These are phyloP conservation scores for Suhomyces ambrosiae DNA, from an alignment of 1,139 yeast species.

Conservation along the genomic window DNA sequence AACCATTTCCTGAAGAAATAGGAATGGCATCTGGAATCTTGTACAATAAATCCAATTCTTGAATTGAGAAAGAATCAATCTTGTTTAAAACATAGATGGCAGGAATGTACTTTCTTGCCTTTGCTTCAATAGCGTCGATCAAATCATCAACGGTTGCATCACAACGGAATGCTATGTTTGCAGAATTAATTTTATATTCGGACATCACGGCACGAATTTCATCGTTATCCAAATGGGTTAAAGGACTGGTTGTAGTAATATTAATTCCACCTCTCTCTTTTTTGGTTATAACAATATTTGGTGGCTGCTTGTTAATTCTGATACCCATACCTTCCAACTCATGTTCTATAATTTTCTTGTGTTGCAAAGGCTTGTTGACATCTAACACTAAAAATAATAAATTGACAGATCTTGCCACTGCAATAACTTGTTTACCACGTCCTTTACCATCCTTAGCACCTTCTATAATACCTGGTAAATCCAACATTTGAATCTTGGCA, in stretches of 20 bases:
- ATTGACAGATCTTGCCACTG: slow-evolving; percentile 96
- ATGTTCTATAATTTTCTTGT: slow-evolving; percentile 88
- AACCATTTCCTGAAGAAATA: slow-evolving; percentile 90
- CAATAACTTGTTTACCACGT: slow-evolving; percentile 98
- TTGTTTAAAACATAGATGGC: slow-evolving; percentile 93
- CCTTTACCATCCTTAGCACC: slow-evolving; percentile 99
- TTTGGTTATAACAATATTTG: slow-evolving; percentile 86
- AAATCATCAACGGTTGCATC: slow-evolving; percentile 97
- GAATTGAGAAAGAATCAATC: slow-evolving; percentile 90
- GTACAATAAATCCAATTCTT: slow-evolving; percentile 85
- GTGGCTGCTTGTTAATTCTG: slow-evolving; percentile 87
- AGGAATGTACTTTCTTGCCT: slow-evolving; percentile 89
- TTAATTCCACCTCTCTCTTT: slow-evolving; percentile 96
- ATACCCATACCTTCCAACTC: slow-evolving; percentile 98
- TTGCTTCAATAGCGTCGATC: slow-evolving; percentile 90
- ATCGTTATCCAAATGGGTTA: slow-evolving; percentile 87
- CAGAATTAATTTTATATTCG: slow-evolving; percentile 92
- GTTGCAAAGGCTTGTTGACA: slow-evolving; percentile 93
- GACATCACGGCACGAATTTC: slow-evolving; percentile 95
- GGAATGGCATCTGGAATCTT: slow-evolving; percentile 97
- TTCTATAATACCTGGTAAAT: slow-evolving; percentile 97
- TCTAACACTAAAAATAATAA: slow-evolving; percentile 89
- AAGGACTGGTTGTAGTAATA: slow-evolving; percentile 89
- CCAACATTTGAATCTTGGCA: slow-evolving; percentile 96
- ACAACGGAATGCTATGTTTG: slow-evolving; percentile 95